Evolutionary conservation across 2,329 filamentous ascomycete species (phyloP).

Genomic region (Chaetomium sp.): DNA sequence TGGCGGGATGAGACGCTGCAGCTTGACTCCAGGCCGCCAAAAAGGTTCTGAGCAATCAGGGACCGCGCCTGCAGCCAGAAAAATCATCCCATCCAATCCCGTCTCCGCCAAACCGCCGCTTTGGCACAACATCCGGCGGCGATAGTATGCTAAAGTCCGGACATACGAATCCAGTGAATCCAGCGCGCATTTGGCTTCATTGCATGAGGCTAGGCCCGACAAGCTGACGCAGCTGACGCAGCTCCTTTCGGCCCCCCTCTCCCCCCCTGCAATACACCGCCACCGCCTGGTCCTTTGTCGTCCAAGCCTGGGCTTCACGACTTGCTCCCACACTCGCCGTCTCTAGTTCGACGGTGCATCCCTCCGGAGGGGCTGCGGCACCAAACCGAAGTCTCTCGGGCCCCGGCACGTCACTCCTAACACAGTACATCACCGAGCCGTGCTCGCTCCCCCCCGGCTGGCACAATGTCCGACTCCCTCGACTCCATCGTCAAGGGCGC

Average conservation of each 20-base stretch:
- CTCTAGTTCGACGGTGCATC: not conserved
- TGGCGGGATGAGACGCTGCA: not conserved
- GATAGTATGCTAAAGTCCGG: slow-evolving; percentile 20
- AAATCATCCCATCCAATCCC: slow-evolving; percentile 6
- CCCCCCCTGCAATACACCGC: not conserved
- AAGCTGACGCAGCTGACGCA: slow-evolving; percentile 25
- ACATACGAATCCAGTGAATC: not conserved
- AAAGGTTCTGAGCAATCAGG: not conserved
- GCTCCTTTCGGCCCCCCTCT: slow-evolving; percentile 6
- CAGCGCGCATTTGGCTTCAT: not conserved
- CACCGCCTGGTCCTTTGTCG: not conserved
- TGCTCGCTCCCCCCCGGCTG: not conserved
- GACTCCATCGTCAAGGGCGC: slow-evolving; percentile 94
- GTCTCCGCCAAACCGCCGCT: slow-evolving; percentile 4
- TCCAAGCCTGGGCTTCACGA: too few species aligned
- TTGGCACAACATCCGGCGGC: slow-evolving; percentile 9
- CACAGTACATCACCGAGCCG: too few species aligned
- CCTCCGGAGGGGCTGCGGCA: slow-evolving; percentile 8
- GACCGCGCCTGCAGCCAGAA: not conserved
- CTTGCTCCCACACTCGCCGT: not conserved
- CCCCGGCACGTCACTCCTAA: not conserved
- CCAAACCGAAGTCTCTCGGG: not conserved
- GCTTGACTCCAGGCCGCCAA: not conserved
- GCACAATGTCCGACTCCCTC: slow-evolving; percentile 65
- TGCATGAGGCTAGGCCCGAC: slow-evolving; percentile 8